Conservation (phyloP, 2,329 filamentous ascomycete species). For the Penicillium nordicum region DNA sequence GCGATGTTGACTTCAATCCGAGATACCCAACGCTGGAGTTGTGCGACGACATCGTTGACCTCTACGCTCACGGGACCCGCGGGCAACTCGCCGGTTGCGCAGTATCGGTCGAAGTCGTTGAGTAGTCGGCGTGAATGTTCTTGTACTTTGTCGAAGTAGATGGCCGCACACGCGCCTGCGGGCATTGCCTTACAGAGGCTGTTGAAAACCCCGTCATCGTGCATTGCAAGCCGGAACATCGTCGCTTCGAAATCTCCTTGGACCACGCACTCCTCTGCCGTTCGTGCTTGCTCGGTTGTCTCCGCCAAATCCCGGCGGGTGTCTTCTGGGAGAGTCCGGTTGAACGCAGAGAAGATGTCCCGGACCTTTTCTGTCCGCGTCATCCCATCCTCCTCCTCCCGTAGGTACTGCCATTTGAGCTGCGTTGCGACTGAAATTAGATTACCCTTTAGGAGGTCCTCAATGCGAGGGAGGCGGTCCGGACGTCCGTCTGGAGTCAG, state of each 20-base stretch:
- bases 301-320: constrained; percentile 41
- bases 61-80: constrained; percentile 19
- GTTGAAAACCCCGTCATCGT: constrained; percentile 43
- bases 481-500: constrained; percentile 34
- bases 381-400: constrained; percentile 30
- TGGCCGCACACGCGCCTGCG: constrained; percentile 39
- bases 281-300: constrained; percentile 30
- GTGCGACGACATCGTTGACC: constrained; percentile 31
- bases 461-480: constrained; percentile 28
- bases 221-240: constrained; percentile 44
- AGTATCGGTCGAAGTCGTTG: constrained; percentile 41
- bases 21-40: constrained; percentile 31
- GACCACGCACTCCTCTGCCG: constrained; percentile 43
- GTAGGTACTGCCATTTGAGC: constrained; percentile 36
- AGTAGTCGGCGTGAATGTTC: constrained; percentile 35
- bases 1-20: constrained; percentile 34
- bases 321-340: constrained; percentile 40
- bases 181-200: constrained; percentile 45
- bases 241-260: constrained; percentile 46
- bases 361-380: constrained; percentile 39
- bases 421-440: constrained; percentile 33
- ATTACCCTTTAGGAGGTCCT: constrained; percentile 32
- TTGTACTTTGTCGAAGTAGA: constrained; percentile 45
- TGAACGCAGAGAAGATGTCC: constrained; percentile 48
- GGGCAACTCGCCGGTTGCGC: constrained; percentile 30